Percentiles rank a stretch among this genome's conserved stretches.
Conservation (phyloP, 1,284 basidiomycete species). For the Trichosporon sp. region DNA sequence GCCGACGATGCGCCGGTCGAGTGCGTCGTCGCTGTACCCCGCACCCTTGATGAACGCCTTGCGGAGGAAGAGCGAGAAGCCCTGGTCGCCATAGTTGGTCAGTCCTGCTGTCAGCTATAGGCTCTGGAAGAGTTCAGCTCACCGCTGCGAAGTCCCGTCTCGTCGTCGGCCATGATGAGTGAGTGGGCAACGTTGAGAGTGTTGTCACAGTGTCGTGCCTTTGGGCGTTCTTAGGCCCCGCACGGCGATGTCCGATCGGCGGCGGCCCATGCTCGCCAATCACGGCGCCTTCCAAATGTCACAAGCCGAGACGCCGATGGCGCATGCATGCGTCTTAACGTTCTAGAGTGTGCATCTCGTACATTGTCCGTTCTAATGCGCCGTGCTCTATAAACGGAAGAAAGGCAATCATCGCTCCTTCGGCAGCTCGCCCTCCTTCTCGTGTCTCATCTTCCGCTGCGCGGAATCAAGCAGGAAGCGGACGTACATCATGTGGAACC, state of each 20-base stretch:
- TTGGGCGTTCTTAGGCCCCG: not conserved
- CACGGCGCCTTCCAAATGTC: not conserved
- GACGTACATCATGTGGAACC: not conserved
- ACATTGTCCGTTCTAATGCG: too few relatives aligned
- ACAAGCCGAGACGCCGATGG: not conserved
- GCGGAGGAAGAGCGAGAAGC: conserved; percentile 53
- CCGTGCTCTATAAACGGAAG: too few relatives aligned
- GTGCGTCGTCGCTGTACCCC: conserved; percentile 52
- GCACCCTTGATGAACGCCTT: conserved; percentile 57
- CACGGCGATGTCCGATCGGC: conserved; percentile 16
- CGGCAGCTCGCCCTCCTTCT: conserved; percentile 3
- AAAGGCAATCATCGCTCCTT: not conserved
- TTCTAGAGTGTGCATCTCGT: not conserved
- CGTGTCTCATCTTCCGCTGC: conserved; percentile 1
- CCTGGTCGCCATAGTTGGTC: conserved; percentile 52
- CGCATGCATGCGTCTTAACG: not conserved
- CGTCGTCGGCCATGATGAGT: not conserved
- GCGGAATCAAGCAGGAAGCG: not conserved
- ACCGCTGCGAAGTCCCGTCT: not conserved
- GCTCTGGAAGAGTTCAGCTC: too few relatives aligned
- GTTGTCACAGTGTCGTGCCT: not conserved
- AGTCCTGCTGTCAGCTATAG: conserved; percentile 31
- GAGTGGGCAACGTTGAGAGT: not conserved
- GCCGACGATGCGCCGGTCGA: conserved; percentile 51
- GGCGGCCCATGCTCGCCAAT: not conserved